A percentile compares a stretch with the other conserved stretches of the same genome.
Conservation (phyloP, 2,329 filamentous ascomycete genomes). For the Trichoderma harzianum region DNA sequence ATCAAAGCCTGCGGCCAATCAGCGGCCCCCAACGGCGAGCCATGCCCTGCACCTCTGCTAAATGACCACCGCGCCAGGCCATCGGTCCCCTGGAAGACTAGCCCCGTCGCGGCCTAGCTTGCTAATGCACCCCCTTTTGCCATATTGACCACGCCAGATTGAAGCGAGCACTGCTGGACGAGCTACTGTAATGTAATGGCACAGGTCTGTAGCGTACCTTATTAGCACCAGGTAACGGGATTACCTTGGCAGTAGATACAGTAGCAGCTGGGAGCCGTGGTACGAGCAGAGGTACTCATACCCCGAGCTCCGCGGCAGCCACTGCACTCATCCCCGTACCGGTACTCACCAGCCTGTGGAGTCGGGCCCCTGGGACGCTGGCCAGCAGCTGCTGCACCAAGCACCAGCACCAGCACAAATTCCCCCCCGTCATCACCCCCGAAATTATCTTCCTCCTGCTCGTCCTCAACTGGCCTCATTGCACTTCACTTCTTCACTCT, state of each 20-base stretch:
- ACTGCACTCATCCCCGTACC: neutral
- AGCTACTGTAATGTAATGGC: neutral
- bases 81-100: constrained; percentile 17
- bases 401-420: constrained; percentile 16
- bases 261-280: neutral
- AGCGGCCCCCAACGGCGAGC: neutral
- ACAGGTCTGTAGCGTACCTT: neutral
- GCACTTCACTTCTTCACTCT: constrained; percentile 26
- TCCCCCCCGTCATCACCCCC: constrained; percentile 21
- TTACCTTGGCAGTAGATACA: neutral
- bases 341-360: neutral
- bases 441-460: constrained; percentile 27
- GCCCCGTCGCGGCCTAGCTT: constrained; percentile 3
- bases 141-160: constrained; percentile 15
- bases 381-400: constrained; percentile 11
- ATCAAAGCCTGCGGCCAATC: constrained; percentile 9
- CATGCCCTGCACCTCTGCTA: constrained; percentile 10
- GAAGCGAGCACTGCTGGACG: constrained; percentile 8
- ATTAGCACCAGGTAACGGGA: neutral
- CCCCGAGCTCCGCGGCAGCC: neutral
- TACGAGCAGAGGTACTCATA: neutral
- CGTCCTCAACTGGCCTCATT: constrained; percentile 21
- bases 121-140: constrained; percentile 20
- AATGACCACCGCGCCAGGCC: constrained; percentile 16
- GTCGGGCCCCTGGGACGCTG: neutral